Percentiles rank a stretch among this genome's conserved stretches.
phyloP scores from a whole-genome alignment of 2,329 filamentous ascomycete genomes.

The Neopestalotiopsis clavispora region DNA sequence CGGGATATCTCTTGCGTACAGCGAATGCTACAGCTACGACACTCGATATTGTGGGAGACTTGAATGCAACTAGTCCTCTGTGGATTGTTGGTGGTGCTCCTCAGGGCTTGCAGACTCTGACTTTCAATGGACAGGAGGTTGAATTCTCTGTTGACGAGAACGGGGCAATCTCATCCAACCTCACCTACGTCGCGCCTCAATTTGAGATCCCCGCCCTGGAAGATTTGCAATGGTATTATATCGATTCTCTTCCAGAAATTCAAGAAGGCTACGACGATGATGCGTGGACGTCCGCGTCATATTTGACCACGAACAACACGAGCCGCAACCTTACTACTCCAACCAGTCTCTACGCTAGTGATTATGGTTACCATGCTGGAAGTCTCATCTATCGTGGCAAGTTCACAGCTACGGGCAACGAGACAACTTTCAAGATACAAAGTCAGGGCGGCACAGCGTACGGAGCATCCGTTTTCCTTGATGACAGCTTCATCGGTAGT shows the following conservation, averaged over 20 bases:
- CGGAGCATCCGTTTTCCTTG: constrained; percentile 70
- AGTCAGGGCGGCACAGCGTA: constrained; percentile 73
- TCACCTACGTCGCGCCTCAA: background rate
- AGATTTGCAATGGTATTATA: constrained; percentile 7
- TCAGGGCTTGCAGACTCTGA: background rate
- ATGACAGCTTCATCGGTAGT: constrained; percentile 66
- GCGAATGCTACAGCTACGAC: background rate
- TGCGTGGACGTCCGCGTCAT: constrained; percentile 6
- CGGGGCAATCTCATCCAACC: background rate
- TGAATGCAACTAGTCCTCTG: constrained; percentile 10
- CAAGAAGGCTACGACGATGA: background rate
- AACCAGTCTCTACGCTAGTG: constrained; percentile 68
- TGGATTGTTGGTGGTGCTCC: constrained; percentile 1
- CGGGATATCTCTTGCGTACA: constrained; percentile 8
- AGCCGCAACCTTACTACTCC: constrained; percentile 61
- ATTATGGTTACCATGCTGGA: constrained; percentile 77
- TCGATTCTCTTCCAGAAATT: constrained; percentile 11
- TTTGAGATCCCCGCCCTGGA: background rate
- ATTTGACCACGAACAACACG: constrained; percentile 61
- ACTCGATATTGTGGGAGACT: constrained; percentile 2
- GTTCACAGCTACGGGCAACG: constrained; percentile 67
- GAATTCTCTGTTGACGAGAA: background rate
- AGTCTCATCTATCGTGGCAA: constrained; percentile 72
- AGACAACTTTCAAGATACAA: constrained; percentile 59
- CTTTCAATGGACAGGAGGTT: background rate